Evolutionary conservation across 352 stramenopile genomes (phyloP).

Genomic region (Blastocystis sp.): DNA sequence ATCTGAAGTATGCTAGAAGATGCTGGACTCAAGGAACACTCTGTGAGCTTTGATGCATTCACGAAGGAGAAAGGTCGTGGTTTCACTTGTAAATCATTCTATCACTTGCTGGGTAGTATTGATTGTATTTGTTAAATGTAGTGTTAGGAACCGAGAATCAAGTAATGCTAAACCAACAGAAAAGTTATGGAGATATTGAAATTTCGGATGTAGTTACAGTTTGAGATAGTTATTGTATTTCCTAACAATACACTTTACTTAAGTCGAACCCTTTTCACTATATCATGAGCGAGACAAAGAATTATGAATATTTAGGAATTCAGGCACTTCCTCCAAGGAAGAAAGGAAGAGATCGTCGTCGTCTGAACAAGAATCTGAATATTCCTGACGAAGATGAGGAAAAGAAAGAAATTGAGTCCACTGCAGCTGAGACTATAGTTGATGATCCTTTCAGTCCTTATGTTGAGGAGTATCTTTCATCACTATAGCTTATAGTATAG

Average conservation of each 20-base stretch:
- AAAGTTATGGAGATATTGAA: conserved; percentile 62
- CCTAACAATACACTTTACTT: not conserved
- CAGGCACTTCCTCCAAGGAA: conserved; percentile 40
- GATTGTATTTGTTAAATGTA: not conserved
- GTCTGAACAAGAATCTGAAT: conserved; percentile 17
- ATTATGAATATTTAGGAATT: conserved; percentile 36
- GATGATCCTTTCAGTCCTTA: conserved; percentile 52
- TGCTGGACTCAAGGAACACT: conserved; percentile 46
- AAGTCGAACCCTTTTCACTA: not conserved
- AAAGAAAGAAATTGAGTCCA: not conserved
- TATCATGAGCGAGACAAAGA: not conserved
- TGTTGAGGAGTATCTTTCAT: conserved; percentile 20
- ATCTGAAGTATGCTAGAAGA: conserved; percentile 38
- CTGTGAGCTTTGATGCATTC: conserved; percentile 35
- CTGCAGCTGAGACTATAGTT: not conserved
- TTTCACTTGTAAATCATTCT: conserved; percentile 38
- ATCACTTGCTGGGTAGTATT: conserved; percentile 24
- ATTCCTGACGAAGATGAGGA: not conserved
- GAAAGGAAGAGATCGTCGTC: conserved; percentile 54
- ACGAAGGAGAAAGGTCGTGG: not conserved
- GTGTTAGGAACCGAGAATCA: conserved; percentile 34
- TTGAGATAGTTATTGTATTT: conserved; percentile 21
- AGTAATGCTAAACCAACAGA: conserved; percentile 3
- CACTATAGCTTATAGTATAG: not conserved
- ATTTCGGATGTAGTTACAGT: not conserved